Conservation (phyloP, 2,329 filamentous ascomycete species). For the Sporothrix variecibatus region DNA sequence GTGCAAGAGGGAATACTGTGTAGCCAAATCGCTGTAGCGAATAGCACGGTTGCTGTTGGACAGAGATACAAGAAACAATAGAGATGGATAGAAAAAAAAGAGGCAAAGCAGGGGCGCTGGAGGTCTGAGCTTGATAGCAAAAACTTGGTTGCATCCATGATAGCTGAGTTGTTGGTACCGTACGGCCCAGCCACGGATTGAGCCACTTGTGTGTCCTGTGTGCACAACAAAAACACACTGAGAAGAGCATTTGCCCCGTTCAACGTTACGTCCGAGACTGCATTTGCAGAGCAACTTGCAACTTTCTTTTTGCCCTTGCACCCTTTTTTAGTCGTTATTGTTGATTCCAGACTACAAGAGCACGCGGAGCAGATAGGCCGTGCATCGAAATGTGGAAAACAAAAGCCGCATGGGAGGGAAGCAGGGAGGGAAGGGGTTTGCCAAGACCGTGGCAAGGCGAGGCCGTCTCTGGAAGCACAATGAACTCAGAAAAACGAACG, state of each 20-base stretch:
- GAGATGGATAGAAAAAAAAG: not conserved
- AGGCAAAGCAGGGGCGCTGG: not conserved
- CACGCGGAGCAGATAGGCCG: not conserved
- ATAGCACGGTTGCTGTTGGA: not conserved
- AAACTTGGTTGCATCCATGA: conserved; percentile 5
- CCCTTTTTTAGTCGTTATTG: not conserved
- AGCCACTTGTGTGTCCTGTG: no score
- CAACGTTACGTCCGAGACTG: conserved; percentile 2
- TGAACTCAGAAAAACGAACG: not conserved
- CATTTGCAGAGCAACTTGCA: not conserved
- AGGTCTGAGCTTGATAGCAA: not conserved
- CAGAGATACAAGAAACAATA: not conserved
- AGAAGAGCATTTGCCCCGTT: conserved; percentile 1
- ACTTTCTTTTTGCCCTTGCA: not conserved
- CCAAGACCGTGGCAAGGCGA: conserved; percentile 6
- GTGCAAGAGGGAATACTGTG: not conserved
- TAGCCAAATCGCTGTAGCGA: no score
- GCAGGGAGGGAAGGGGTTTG: not conserved
- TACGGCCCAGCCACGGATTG: not conserved
- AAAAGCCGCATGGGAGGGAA: no score
- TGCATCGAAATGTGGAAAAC: not conserved
- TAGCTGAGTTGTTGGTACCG: not conserved
- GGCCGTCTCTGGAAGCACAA: not conserved
- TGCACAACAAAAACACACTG: not conserved
- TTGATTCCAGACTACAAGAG: not conserved